A percentile compares a stretch with the other conserved stretches of the same genome.
Conservation (phyloP, 345 rosid species). For the Boechera divaricarpa region DNA sequence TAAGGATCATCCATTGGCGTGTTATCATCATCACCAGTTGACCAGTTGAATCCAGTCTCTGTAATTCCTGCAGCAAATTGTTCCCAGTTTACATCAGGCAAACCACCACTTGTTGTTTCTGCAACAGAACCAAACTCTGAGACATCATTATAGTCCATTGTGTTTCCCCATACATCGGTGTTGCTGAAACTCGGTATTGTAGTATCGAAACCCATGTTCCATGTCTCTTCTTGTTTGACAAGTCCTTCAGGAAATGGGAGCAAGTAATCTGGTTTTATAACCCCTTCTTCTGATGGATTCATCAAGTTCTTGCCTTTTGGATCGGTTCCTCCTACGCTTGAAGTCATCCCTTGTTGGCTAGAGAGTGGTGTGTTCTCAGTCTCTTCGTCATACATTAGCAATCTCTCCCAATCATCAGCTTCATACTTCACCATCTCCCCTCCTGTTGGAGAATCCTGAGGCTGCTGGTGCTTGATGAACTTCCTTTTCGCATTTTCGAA, state of each 20-base stretch:
- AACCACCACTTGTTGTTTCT: conserved; percentile 43
- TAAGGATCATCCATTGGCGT: conserved; percentile 28
- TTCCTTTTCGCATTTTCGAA: conserved; percentile 62
- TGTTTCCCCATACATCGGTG: conserved; percentile 58
- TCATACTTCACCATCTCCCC: conserved; percentile 55
- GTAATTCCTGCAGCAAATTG: conserved; percentile 56
- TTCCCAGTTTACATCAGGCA: conserved; percentile 75
- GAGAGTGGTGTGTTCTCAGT: conserved; percentile 41
- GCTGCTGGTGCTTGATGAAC: conserved; percentile 61
- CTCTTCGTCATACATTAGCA: conserved; percentile 46
- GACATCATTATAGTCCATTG: conserved; percentile 49
- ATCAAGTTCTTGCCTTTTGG: conserved; percentile 54
- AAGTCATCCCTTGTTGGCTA: conserved; percentile 49
- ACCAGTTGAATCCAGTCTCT: conserved; percentile 55
- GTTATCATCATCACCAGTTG: conserved; percentile 49
- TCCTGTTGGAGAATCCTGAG: conserved; percentile 53
- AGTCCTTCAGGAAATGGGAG: conserved; percentile 53
- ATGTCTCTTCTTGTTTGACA: conserved; percentile 60
- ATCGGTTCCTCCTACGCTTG: conserved; percentile 39
- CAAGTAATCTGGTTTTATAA: conserved; percentile 54
- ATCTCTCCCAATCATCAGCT: conserved; percentile 51
- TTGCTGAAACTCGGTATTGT: conserved; percentile 56
- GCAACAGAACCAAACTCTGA: conserved; percentile 56
- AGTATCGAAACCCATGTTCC: conserved; percentile 69
- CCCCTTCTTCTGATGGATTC: conserved; percentile 47